phyloP scores from a whole-genome alignment of 208 protist genomes.

The Crithidia bombi region DNA sequence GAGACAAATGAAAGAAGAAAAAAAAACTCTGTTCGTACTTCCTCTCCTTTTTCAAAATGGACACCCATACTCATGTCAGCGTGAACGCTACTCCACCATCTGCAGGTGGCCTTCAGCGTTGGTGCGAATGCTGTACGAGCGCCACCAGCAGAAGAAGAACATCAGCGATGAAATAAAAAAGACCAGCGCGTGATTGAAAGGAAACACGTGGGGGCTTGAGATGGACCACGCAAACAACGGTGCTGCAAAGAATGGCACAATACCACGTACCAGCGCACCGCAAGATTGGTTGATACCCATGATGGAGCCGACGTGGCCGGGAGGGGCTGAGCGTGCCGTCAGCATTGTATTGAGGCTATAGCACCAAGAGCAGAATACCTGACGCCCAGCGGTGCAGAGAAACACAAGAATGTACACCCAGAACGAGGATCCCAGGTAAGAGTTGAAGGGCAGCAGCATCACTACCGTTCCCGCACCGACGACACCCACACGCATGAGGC shows the following conservation, averaged over 20 bases:
- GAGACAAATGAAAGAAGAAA: slow-evolving; percentile 7
- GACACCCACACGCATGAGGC: slow-evolving; percentile 46
- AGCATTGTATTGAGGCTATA: slow-evolving; percentile 66
- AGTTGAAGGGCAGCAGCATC: slow-evolving; percentile 22
- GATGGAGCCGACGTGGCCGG: slow-evolving; percentile 46
- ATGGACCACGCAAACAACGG: slow-evolving; percentile 68
- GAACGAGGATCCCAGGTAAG: slow-evolving; percentile 2
- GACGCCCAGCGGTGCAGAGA: slow-evolving; percentile 29
- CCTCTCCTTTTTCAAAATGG: too few relatives aligned
- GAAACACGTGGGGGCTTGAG: slow-evolving; percentile 33
- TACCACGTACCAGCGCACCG: slow-evolving; percentile 46
- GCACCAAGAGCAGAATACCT: slow-evolving; percentile 62
- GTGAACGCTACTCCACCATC: slow-evolving; percentile 10
- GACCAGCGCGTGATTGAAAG: slow-evolving; percentile 63
- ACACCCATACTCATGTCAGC: too few relatives aligned
- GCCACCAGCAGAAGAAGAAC: slow-evolving; percentile 29
- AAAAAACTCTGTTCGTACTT: background rate
- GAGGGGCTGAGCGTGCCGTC: slow-evolving; percentile 50
- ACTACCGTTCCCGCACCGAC: slow-evolving; percentile 22
- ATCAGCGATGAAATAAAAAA: slow-evolving; percentile 41
- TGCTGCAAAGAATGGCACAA: slow-evolving; percentile 42
- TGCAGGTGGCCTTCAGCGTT: slow-evolving; percentile 24
- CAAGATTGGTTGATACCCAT: slow-evolving; percentile 76
- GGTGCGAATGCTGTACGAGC: slow-evolving; percentile 40
- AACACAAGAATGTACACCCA: slow-evolving; percentile 35